Evolutionary conservation across 106 monocot genomes (phyloP), one percentile per base, ranked within the genome.

Genomic region (Narthecium ossifragum): DNA sequence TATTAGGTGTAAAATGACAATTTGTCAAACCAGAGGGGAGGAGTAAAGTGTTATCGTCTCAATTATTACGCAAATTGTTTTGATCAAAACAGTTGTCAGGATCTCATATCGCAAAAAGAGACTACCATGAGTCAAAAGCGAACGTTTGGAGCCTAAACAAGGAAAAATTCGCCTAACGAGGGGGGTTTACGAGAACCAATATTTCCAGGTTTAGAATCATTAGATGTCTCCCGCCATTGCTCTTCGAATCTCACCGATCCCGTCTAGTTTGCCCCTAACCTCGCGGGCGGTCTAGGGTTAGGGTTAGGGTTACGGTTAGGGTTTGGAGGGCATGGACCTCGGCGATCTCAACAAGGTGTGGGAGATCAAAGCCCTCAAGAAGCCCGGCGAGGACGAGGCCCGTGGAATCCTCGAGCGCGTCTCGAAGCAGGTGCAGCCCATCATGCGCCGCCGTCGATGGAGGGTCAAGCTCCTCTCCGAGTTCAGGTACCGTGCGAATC

Each of bases 371-470:
- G 55, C 78, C 32, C 74, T 96, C 30, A 96, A 96, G 60, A 82
- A 84, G 59, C 86, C 80, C 28, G 80, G 69, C n/a, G 80, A 80
- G 29, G 86, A 83, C 4, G 90, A 83, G 18, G 80, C 94, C 47
- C 67, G 57, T 65, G 67, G 59, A 15, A 63, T 84, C 34, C 90
- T 98, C 59, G 74, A 90, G 38, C 70, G 66, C 36, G 70, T 98
- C 34, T 83, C 90, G 29, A 90, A 78, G 62, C 90, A 98, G 66
- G 96, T 98, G 38, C 86, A 90, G 73, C 96, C 96, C 24, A 98
- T 98, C 72, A 86, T 98, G 86, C 76, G 74, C 46, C 67, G 78
- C 39, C 86, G 76, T 62, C 78, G 78, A 59, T 98, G 96, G 90
- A 64, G 69, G 41, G 96, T 98, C 69, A 90, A 90, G 64, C 38